Percentiles rank a stretch among this genome's conserved stretches.
These are phyloP conservation scores for Yamadazyma sp. DNA, from an alignment of 805 yeast genomes.

Conservation along the genomic window DNA sequence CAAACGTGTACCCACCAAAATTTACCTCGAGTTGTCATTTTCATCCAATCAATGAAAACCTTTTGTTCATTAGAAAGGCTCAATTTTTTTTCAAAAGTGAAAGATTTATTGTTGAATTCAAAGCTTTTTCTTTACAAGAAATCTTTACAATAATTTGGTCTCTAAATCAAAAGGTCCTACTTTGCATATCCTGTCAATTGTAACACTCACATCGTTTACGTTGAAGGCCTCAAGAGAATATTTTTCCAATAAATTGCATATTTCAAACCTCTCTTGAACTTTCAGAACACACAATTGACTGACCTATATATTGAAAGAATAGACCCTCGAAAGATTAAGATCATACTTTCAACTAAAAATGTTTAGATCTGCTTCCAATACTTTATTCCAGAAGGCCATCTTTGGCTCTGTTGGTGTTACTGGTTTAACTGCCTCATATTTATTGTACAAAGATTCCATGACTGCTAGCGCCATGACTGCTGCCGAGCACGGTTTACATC, in stretches of 20 bases:
- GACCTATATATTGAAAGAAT: not conserved
- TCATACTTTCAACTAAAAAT: conserved; percentile 3
- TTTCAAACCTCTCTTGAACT: conserved; percentile 4
- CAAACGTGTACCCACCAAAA: conserved; percentile 1
- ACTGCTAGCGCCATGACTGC: conserved; percentile 96
- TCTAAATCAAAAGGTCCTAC: not conserved
- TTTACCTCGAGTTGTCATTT: conserved; percentile 3
- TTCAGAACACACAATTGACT: not conserved
- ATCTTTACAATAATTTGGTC: conserved; percentile 5
- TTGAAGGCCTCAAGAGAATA: conserved; percentile 3
- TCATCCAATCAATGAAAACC: conserved; percentile 23
- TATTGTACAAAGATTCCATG: conserved; percentile 78
- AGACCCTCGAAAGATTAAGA: not conserved
- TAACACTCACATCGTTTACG: not conserved
- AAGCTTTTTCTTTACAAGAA: conserved; percentile 7
- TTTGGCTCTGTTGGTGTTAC: conserved; percentile 68
- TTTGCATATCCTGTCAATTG: conserved; percentile 7
- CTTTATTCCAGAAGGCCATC: conserved; percentile 48
- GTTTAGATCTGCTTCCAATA: conserved; percentile 15
- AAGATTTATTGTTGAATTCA: conserved; percentile 8
- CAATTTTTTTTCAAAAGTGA: conserved; percentile 8
- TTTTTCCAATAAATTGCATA: not conserved
- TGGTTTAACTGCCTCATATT: conserved; percentile 78
- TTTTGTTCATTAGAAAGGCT: conserved; percentile 22
- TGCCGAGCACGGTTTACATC: conserved; percentile 98